Evolutionary conservation across 1,284 basidiomycete species (phyloP).

Genomic region (Taiwanofungus camphoratus): DNA sequence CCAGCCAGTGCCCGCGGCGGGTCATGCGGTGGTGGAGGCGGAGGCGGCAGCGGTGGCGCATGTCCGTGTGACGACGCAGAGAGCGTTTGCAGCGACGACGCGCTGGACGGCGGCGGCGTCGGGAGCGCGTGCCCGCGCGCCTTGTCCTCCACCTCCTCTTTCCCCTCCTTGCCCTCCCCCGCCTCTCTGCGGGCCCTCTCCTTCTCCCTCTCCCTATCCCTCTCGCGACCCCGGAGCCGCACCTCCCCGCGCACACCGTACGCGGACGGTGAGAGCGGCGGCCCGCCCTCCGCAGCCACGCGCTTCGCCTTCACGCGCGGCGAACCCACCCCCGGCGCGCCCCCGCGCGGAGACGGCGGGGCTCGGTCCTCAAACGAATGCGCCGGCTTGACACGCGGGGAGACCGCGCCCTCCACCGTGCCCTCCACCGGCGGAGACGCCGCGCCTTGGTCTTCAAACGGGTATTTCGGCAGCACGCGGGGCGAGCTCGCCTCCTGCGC

Average conservation of each 20-base stretch:
- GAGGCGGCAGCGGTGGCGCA: neutral
- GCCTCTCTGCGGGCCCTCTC: no score
- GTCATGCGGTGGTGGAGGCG: neutral
- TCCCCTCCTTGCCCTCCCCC: no score
- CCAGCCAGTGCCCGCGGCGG: neutral
- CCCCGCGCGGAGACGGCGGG: no score
- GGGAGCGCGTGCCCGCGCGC: slow-evolving; percentile 1
- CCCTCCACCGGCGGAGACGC: neutral
- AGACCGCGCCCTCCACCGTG: neutral
- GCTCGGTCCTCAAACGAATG: neutral
- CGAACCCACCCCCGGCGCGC: neutral
- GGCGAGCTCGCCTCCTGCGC: neutral
- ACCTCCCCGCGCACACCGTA: neutral
- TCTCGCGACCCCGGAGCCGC: neutral
- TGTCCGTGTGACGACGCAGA: neutral
- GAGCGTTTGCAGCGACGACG: neutral
- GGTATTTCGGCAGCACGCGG: neutral
- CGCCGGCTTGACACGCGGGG: neutral
- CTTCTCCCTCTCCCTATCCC: slow-evolving; percentile 1
- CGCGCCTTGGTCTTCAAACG: neutral
- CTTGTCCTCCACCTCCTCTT: neutral
- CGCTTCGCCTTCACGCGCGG: neutral
- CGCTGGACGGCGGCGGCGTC: slow-evolving; percentile 4
- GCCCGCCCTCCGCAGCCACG: neutral
- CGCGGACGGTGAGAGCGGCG: neutral